These are phyloP conservation scores for Geum urbanum DNA, from an alignment of 306 rosid species.

Conservation along the genomic window DNA sequence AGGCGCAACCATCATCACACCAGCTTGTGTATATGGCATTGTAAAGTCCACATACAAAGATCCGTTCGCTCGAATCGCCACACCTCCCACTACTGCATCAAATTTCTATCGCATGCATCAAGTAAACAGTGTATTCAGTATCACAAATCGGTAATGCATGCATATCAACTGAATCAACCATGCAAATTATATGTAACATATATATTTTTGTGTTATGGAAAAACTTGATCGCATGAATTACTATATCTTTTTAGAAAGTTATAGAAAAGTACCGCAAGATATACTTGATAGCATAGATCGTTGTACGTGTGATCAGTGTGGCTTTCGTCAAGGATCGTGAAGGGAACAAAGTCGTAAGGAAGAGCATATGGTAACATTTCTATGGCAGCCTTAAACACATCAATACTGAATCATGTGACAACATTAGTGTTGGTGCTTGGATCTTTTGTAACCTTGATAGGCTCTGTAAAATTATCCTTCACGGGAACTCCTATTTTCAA, in stretches of 20 bases:
- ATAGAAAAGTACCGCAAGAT: conserved; percentile 20
- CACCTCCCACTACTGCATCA: conserved; percentile 42
- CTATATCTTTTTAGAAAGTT: no score
- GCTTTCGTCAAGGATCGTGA: conserved; percentile 4
- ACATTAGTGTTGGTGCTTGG: neutral
- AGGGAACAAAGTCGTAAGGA: conserved; percentile 29
- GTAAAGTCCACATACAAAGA: conserved; percentile 37
- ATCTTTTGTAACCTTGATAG: conserved; percentile 14
- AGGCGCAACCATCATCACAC: conserved; percentile 34
- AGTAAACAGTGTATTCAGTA: neutral
- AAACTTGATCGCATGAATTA: no score
- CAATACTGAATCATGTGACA: conserved; percentile 30
- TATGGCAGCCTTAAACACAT: conserved; percentile 27
- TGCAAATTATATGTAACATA: no score
- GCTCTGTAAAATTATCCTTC: conserved; percentile 20
- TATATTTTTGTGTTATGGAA: no score
- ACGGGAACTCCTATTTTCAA: conserved; percentile 40
- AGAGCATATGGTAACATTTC: conserved; percentile 25
- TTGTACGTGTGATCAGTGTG: conserved; percentile 17
- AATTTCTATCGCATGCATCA: conserved; percentile 8
- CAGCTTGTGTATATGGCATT: conserved; percentile 37
- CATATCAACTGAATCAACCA: no score
- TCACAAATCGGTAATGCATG: no score
- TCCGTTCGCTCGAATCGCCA: conserved; percentile 28
- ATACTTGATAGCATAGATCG: conserved; percentile 28